These are phyloP conservation scores for Phellopilus nigrolimitatus DNA, from an alignment of 1,284 basidiomycete genomes.

Conservation along the genomic window DNA sequence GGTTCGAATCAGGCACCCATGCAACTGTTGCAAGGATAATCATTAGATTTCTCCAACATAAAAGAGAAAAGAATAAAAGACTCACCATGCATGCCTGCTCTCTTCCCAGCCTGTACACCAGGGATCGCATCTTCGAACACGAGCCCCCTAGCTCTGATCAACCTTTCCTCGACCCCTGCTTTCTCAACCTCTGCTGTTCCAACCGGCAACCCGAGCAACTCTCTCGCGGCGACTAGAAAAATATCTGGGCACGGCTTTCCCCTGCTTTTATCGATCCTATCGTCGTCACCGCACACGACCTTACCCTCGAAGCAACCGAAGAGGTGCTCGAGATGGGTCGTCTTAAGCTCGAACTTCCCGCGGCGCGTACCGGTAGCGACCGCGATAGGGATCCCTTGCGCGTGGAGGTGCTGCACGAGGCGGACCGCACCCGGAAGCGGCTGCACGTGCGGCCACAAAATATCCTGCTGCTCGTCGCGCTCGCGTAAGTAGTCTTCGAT, in stretches of 20 bases:
- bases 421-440: conserved; percentile 64
- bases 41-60: not conserved
- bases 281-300: conserved; percentile 67
- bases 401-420: conserved; percentile 61
- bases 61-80: conserved; percentile 12
- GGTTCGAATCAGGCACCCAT: conserved; percentile 71
- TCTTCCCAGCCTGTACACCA: conserved; percentile 69
- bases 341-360: conserved; percentile 62
- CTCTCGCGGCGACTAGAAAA: conserved; percentile 62
- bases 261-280: conserved; percentile 27
- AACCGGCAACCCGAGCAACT: conserved; percentile 49
- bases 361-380: conserved; percentile 70
- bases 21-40: conserved; percentile 44
- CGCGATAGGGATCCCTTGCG: conserved; percentile 64
- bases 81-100: conserved; percentile 76
- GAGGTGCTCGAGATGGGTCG: conserved; percentile 48
- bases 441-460: conserved; percentile 58
- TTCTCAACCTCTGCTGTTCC: conserved; percentile 41
- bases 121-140: conserved; percentile 74
- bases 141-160: conserved; percentile 54
- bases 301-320: conserved; percentile 56
- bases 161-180: conserved; percentile 36
- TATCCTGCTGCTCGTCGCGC: conserved; percentile 55
- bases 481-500: conserved; percentile 53
- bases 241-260: conserved; percentile 76